Base-by-base conservation (phyloP, 495 filamentous ascomycete genomes). In the Hypoxylon subgilvum region DNA sequence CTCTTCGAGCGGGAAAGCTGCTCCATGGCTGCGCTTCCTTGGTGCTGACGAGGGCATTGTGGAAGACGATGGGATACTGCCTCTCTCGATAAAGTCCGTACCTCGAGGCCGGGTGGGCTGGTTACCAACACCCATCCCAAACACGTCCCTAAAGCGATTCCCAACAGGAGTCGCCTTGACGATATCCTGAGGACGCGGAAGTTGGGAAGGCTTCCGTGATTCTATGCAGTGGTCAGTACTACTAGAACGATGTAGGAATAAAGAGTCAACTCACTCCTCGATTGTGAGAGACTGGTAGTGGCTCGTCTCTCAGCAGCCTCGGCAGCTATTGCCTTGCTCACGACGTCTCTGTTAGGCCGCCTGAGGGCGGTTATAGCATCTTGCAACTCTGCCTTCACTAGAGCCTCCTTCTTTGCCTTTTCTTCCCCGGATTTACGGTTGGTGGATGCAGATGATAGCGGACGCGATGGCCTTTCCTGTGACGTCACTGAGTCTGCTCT, bases 261-360 rank as follows among this genome's bases (percentile, higher is more conserved):
- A 41, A 27, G n/a, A 22, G 18, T 42, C 10, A n/a, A 62, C 74
- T 63, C 66, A 77, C 75, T 78, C 41, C 67, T 76, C 3, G 74
- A 61, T 30, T 71, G 68, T 18, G 65, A 67, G 14, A 74, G 43
- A 46, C 74, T 66, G 30, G 70, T 66, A 32, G 67, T 67, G 46
- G 75, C 51, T 28, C 88, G 80, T 64, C 82, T 85, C 56, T 89
- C 87, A 7, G 84, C 84, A 45, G 83, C 85, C 3, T 93, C 85
- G 4, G 82, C 87, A 5, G 82, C 87, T 31, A 91, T 76, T 42
- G 87, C 86, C 60, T 86, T 85, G 9, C 85, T 86, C 9, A 89
- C 90, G 34, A 93, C 76, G 4, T 86, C 81, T 49, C 94, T 82
- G 66, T 97, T 96, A 4, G 94, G 94, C 70, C 87, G 96, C 63